These are phyloP conservation scores for Eutrema japonicum DNA, from an alignment of 345 rosid species.

Conservation along the genomic window DNA sequence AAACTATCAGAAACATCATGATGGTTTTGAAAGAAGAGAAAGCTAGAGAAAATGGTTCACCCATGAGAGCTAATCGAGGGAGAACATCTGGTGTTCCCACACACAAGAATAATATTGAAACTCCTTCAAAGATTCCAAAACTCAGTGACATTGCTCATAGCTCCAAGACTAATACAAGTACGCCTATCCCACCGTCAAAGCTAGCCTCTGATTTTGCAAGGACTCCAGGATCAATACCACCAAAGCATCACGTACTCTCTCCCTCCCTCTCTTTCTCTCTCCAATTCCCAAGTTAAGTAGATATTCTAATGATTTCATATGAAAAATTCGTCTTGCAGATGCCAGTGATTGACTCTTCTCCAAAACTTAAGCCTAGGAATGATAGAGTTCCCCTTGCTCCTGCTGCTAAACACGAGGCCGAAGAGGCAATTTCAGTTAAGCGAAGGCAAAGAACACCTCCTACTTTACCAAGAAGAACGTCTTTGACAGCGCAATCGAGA, in stretches of 20 bases:
- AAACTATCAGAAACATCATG: slow-evolving; percentile 81
- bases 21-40: slow-evolving; percentile 94
- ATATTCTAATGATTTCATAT: slow-evolving; percentile 18
- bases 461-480: slow-evolving; percentile 56
- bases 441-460: slow-evolving; percentile 87
- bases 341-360: slow-evolving; percentile 60
- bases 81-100: slow-evolving; percentile 53
- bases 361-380: slow-evolving; percentile 72
- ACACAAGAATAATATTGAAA: slow-evolving; percentile 62
- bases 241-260: slow-evolving; percentile 73
- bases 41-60: slow-evolving; percentile 83
- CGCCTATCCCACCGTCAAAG: slow-evolving; percentile 47
- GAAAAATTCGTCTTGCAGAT: slow-evolving; percentile 51
- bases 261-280: slow-evolving; percentile 6
- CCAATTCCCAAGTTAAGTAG: slow-evolving; percentile 7
- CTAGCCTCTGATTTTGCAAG: slow-evolving; percentile 55
- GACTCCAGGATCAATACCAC: slow-evolving; percentile 57
- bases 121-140: slow-evolving; percentile 68
- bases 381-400: slow-evolving; percentile 66
- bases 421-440: slow-evolving; percentile 61
- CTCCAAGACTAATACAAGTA: slow-evolving; percentile 58
- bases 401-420: slow-evolving; percentile 52
- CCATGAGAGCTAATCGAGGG: slow-evolving; percentile 67
- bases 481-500: slow-evolving; percentile 56
- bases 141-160: slow-evolving; percentile 53